phyloP scores from a whole-genome alignment of 805 yeast species.

The Yarrowia phangngaensis region DNA sequence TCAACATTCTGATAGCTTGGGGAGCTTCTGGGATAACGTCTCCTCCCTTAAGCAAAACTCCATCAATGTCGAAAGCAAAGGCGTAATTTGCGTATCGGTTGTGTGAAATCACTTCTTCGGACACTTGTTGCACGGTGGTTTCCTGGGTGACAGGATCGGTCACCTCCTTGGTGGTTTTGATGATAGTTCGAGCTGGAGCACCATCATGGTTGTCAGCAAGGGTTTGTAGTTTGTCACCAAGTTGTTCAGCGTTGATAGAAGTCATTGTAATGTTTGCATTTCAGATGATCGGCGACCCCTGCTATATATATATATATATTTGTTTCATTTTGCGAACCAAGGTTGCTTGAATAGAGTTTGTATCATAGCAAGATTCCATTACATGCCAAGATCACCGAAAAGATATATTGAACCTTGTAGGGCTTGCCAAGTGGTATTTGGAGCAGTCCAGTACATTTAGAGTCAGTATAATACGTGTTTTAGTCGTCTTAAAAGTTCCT shows the following conservation, averaged over 20 bases:
- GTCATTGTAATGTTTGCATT: neutral
- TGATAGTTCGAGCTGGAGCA: constrained; percentile 7
- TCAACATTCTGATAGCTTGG: constrained; percentile 64
- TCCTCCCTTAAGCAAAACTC: constrained; percentile 82
- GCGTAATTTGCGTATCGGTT: constrained; percentile 45
- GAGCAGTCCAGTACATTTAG: no score
- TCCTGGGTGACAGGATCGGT: constrained; percentile 18
- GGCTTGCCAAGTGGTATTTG: no score
- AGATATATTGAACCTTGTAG: no score
- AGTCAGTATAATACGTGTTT: no score
- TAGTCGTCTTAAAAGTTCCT: no score
- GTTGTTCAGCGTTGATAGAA: constrained; percentile 18
- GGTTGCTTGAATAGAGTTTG: no score
- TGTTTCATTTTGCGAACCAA: no score
- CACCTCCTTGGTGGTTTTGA: constrained; percentile 26
- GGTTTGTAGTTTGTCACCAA: constrained; percentile 19
- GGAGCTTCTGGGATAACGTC: constrained; percentile 77
- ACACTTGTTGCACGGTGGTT: neutral
- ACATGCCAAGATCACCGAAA: no score
- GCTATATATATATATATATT: neutral
- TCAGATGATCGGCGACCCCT: neutral
- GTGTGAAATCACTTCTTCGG: constrained; percentile 27
- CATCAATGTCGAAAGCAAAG: constrained; percentile 90
- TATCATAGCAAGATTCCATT: no score
- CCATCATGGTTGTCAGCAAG: constrained; percentile 11